Base-by-base conservation (phyloP, 495 filamentous ascomycete species). In the Penicillium flavigenum region DNA sequence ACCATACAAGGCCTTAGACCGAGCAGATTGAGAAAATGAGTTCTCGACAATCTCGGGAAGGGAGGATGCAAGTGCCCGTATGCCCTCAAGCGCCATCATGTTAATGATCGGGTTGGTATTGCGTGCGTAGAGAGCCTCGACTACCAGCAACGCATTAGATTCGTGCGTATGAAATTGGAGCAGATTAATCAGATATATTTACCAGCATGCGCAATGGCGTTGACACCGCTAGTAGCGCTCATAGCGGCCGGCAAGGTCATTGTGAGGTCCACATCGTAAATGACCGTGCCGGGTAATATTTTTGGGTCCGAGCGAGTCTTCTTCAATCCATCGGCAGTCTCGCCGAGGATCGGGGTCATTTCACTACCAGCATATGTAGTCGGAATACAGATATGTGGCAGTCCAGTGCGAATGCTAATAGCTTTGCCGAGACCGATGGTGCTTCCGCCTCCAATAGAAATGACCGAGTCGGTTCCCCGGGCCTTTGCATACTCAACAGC, bases 281-380 rank as follows among this genome's bases (percentile, higher is more conserved):
- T 85, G 12, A 88, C 85, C 8, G 84, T 82, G 11, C 78, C 80
- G 0, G 85, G 86, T 46, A 87, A 66, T 58, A 89, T 89, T 66
- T 81, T 84, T 0, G 81, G 82, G 63, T 87, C 84, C 9, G 76
- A 79, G n/a, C 81, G 72, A 34, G 86, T 87, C 56, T 81, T 86
- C 71, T 89, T 88, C 64, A 79, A 61, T 1, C 85, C 85, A 51
- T 83, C 76, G 42, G 77, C 78, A 1, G 85, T 88, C 71, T 89
- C 86, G 1, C 86, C 85, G 34, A 89, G 70, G 47, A 87, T 87
- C 0, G 85, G 83, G 1, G 85, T 88, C 76, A 88, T 86, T 65
- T 88, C 86, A 55, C 83, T 86, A 6, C 84, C 85, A 5, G 86
- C 83, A 69, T 89, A 89, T 0, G 85, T 88, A 12, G 85, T 89